Evolutionary conservation across 352 stramenopile species (phyloP), one percentile per base, ranked within the genome.

Genomic region (Synura sp.): DNA sequence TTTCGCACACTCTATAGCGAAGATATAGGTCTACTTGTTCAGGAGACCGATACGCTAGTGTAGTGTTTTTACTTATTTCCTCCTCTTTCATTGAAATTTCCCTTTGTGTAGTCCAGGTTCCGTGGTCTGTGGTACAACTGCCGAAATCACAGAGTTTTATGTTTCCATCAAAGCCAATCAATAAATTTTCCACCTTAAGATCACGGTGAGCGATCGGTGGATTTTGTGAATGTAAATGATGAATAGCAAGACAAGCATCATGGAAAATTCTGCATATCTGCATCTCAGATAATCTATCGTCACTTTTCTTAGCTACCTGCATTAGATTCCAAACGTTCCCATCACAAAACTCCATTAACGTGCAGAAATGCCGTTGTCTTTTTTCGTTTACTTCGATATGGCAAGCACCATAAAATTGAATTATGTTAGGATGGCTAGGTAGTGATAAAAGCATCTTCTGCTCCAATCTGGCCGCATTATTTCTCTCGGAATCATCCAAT

Each of bases 171-270:
- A 87, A 89, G 0, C 85, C 86, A 34, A 96, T 83, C 5, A 98
- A 82, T 75, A 98, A 96, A 84, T 99, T 98, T 81, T 98, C 94
- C 29, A 97, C 88, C 85, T 98, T 98, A 25, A 98, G 84, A 85
- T 99, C 94, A 33, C 94, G 89, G 81, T 99, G 94, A 0, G 94
- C 90, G 71, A 98, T 92, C 0, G 94, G 88, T 32, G 93, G 92
- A 42, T 82, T 84, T 22, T 69, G 76, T n/a, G 85, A 80, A 81
- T 90, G 85, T 63, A 90, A 88, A 53, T 81, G 32, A 77, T 90
- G 82, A 31, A 89, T 70, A 22, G 80, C 78, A 0, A 59, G 42
- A 90, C 44, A 87, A 87, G 0, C 86, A 87, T 31, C 92, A 55
- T 14, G 96, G 81, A 22, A 97, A 91, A 81, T 97, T 96, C 81